Evolutionary conservation across 768 basidiomycete species (phyloP), one percentile per base, ranked within the genome.

Genomic region (Termitomyces heimii): DNA sequence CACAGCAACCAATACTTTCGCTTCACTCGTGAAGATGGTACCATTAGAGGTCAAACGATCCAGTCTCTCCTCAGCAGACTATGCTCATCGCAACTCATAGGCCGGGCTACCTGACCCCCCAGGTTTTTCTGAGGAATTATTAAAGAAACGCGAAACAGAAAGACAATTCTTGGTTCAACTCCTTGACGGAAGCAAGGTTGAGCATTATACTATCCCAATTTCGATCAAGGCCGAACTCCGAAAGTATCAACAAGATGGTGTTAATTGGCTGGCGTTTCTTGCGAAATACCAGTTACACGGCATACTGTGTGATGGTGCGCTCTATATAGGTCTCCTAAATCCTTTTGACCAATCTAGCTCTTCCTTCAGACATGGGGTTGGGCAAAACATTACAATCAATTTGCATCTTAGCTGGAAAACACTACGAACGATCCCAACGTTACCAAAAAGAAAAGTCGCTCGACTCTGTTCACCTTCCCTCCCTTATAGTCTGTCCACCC

Each of bases 321-420:
- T 22, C 10, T 37, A 52, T 32, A 32, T 47, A 28, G 31, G 52
- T 8, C 35, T 52, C 24, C 43, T 20, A 24, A 18, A 5, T 18
- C 29, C 16, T 22, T 37, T 22, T 26, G 34, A 39, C 24, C 35
- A n/a, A 40, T 48, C 20, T 26, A 10, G 1, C 14, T 34, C n/a
- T 45, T 9, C 48, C 18, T 60, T 40, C 26, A 98, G 96, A 99
- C 67, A 99, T 98, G 96, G 97, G 97, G 56, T 84, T 99, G 8
- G 97, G 97, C 8, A 99, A 99, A 76, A 98, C 95, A 1, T 74
- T 98, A 16, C 97, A 99, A 70, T 94, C 96, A 0, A 98, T 99
- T 65, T 96, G 94, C 66, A 98, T 99, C 62, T 76, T 99, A 31
- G 89, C 94, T 1, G 87, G 94, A 74, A 98, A 95, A 71, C 93